Evolutionary conservation across 2,329 filamentous ascomycete genomes (phyloP).

Genomic region (Talaromyces sp.): DNA sequence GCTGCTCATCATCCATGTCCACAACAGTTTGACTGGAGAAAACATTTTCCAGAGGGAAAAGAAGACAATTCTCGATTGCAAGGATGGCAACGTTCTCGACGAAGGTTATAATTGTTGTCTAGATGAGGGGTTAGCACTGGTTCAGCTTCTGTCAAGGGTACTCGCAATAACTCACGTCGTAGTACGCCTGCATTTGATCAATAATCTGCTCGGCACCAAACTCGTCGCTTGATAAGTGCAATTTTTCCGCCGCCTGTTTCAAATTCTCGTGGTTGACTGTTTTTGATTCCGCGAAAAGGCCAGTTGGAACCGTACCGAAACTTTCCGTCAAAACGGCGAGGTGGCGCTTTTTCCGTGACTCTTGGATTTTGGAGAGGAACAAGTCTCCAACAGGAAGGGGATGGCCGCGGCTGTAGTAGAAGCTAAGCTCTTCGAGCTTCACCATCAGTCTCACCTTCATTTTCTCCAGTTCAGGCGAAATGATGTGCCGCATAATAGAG

Average conservation of each 20-base stretch:
- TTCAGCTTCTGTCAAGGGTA: not conserved
- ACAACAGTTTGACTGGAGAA: constrained; percentile 44
- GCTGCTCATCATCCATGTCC: constrained; percentile 35
- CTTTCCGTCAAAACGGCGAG: not conserved
- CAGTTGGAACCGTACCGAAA: not conserved
- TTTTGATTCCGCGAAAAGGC: too few species aligned
- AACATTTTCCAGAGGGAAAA: constrained; percentile 46
- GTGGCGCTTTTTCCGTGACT: constrained; percentile 11
- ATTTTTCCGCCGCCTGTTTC: not conserved
- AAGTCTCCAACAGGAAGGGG: constrained; percentile 23
- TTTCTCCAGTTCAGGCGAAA: constrained; percentile 28
- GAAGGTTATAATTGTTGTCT: constrained; percentile 47
- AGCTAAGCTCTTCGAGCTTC: constrained; percentile 29
- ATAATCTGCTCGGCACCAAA: constrained; percentile 47
- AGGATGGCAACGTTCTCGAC: constrained; percentile 54
- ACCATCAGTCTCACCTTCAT: constrained; percentile 18
- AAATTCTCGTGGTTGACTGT: not conserved
- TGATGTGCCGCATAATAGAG: constrained; percentile 17
- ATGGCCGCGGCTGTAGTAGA: constrained; percentile 25
- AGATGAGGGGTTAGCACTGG: not conserved
- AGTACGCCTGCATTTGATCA: constrained; percentile 37
- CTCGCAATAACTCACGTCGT: constrained; percentile 25
- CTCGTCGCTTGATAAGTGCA: not conserved
- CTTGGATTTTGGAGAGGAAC: constrained; percentile 16
- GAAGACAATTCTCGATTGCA: constrained; percentile 53